Evolutionary conservation across 805 yeast genomes (phyloP).

Genomic region (Pichia paraexigua): DNA sequence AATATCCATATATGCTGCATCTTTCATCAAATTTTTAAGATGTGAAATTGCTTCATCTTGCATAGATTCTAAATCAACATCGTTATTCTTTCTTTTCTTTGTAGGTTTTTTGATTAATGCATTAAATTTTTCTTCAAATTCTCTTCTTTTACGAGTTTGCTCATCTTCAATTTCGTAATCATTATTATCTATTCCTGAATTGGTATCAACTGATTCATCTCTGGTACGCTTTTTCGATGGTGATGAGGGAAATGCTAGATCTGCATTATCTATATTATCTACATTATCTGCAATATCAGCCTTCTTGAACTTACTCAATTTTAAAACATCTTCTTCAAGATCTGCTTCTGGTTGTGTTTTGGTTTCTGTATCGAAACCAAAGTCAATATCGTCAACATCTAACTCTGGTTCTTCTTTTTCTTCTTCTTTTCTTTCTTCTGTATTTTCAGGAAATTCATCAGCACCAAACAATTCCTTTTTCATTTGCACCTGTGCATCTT

Average conservation of each 20-base stretch:
- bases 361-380: not conserved
- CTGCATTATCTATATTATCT: not conserved
- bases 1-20: constrained; percentile 69
- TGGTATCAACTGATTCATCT: not conserved
- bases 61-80: constrained; percentile 90
- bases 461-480: not conserved
- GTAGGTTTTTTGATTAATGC: constrained; percentile 59
- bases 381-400: not conserved
- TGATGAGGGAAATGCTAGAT: not conserved
- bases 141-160: constrained; percentile 50
- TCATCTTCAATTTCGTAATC: constrained; percentile 24
- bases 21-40: constrained; percentile 83
- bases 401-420: constrained; percentile 6
- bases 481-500: not conserved
- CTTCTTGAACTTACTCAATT: constrained; percentile 13
- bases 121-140: constrained; percentile 75
- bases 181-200: constrained; percentile 1
- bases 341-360: constrained; percentile 18
- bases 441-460: not conserved
- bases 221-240: not conserved
- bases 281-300: not conserved
- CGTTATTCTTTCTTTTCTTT: constrained; percentile 64
- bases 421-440: constrained; percentile 3
- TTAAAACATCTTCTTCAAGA: constrained; percentile 14
- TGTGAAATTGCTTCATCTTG: constrained; percentile 84